Evolutionary conservation across 2,329 filamentous ascomycete genomes (phyloP).

Genomic region (Fusarium incarnatum): DNA sequence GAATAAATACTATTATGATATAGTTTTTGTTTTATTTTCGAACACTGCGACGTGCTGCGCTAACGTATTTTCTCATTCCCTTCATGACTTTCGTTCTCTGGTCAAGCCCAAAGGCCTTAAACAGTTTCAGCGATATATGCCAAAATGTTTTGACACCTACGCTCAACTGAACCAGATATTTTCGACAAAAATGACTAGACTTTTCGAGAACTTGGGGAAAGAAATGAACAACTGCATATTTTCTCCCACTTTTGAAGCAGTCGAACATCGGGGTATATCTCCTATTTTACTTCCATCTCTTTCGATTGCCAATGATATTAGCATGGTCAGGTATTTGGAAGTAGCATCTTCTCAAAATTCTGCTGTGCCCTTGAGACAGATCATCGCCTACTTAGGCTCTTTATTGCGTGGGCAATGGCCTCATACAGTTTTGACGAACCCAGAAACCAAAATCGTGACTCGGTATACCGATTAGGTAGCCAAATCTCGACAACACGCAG

Average conservation of each 20-base stretch:
- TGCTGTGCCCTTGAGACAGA: background rate
- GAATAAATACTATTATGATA: background rate
- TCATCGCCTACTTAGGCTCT: background rate
- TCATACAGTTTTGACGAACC: background rate
- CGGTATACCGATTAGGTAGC: background rate
- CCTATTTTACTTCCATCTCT: background rate
- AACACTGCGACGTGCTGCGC: background rate
- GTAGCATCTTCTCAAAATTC: background rate
- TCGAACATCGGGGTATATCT: background rate
- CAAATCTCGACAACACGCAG: background rate
- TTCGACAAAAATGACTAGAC: slow-evolving; percentile 9
- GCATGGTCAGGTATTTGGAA: background rate
- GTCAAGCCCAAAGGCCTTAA: background rate
- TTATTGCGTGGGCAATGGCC: background rate
- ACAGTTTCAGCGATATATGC: background rate
- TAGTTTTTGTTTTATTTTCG: background rate
- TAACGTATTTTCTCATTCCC: background rate
- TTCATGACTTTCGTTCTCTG: background rate
- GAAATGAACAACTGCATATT: slow-evolving; percentile 6
- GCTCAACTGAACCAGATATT: background rate
- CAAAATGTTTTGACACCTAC: background rate
- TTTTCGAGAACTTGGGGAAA: slow-evolving; percentile 12
- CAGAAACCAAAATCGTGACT: background rate
- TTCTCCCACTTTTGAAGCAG: slow-evolving; percentile 6
- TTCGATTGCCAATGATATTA: background rate